phyloP scores from a whole-genome alignment of 1,139 yeast species.

The Saccharomyces hybrid region DNA sequence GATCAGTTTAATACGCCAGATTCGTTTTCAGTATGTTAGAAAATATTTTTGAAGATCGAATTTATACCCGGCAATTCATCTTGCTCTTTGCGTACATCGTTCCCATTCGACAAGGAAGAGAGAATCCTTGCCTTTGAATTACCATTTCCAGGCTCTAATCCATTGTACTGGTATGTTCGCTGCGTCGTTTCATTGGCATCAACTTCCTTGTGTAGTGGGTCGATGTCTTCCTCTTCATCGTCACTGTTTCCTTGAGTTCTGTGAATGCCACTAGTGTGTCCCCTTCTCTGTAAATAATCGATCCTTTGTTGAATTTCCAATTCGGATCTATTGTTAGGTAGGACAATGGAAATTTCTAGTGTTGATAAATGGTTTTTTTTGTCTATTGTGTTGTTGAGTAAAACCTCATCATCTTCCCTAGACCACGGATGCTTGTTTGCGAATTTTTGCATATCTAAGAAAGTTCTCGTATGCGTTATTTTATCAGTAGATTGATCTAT shows the following conservation, averaged over 20 bases:
- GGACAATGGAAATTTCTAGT: constrained; percentile 64
- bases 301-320: constrained; percentile 64
- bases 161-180: background rate
- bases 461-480: constrained; percentile 2
- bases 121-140: background rate
- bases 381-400: constrained; percentile 39
- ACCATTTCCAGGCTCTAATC: background rate
- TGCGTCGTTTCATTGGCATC: background rate
- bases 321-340: constrained; percentile 61
- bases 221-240: background rate
- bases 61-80: constrained; percentile 22
- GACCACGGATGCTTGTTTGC: constrained; percentile 10
- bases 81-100: background rate
- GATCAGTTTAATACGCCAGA: background rate
- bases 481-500: background rate
- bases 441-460: constrained; percentile 2
- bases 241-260: background rate
- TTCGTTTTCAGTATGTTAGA: constrained; percentile 3
- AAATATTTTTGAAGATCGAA: constrained; percentile 20
- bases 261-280: constrained; percentile 7
- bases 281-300: constrained; percentile 38
- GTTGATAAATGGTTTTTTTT: constrained; percentile 53
- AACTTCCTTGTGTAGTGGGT: background rate
- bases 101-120: background rate
- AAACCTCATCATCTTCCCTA: constrained; percentile 61